A percentile compares a stretch with the other conserved stretches of the same genome.
Conservation (phyloP, 2,329 filamentous ascomycete species). For the Alternaria triticina region DNA sequence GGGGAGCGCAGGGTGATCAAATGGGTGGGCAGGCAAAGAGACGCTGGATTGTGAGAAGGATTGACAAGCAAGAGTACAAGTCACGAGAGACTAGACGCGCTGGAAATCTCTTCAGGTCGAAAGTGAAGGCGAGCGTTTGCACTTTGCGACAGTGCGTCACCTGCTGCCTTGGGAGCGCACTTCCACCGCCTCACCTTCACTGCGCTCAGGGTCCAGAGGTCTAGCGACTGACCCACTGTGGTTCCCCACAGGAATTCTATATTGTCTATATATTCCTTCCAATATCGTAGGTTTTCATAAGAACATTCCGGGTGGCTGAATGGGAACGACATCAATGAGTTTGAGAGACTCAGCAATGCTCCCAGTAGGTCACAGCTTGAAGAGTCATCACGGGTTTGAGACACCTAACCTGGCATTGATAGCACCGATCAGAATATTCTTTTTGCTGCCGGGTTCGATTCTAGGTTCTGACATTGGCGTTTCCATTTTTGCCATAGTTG, state of each 20-base stretch:
- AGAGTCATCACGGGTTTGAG: fast-evolving
- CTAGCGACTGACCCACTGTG: not conserved
- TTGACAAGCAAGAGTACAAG: not conserved
- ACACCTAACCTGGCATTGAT: not conserved
- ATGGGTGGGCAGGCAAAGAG: not conserved
- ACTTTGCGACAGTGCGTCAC: not conserved
- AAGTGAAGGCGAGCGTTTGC: not conserved
- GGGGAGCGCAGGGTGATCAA: not conserved
- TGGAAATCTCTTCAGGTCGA: not conserved
- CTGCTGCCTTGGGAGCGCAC: not conserved
- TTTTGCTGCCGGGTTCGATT: not conserved
- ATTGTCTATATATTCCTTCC: not conserved
- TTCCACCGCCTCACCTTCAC: not conserved
- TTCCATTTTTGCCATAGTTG: too few species aligned
- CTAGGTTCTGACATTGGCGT: not conserved
- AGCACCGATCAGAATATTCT: not conserved
- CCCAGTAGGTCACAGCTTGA: not conserved
- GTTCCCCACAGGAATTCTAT: fast-evolving
- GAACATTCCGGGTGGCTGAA: not conserved
- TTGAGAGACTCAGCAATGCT: not conserved
- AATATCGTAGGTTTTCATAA: not conserved
- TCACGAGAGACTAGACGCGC: not conserved
- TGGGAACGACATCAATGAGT: not conserved
- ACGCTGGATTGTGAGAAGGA: not conserved
- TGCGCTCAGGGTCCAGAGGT: not conserved